Base-by-base conservation (phyloP, 164 flowering plant species). In the Saururus chinensis region DNA sequence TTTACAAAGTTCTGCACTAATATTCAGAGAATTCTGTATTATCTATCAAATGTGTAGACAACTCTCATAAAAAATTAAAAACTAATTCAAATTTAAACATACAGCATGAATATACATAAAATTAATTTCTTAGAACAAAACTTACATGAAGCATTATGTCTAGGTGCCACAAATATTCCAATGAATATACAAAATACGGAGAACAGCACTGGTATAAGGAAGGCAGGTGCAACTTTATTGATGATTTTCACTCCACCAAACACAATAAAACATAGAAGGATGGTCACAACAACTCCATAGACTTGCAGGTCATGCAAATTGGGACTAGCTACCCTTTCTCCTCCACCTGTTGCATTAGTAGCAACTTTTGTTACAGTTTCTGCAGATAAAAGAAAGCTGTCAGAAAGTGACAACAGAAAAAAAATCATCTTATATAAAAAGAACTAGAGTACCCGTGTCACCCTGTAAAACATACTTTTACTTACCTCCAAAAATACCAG, bases 181-280 rank as follows among this genome's bases (percentile, higher is more conserved):
- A 82, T 57, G 67, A 83, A 87, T 73, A 95, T 95, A 85, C 93
- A 95, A 64, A 86, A 73, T 49, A 95, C 22, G 16, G 99, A 95
- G 74, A 95, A 74, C 37, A 91, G 53, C 61, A 91, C 99, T 25
- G 99, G 96, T 65, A 95, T 64, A 40, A 95, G 91, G 72, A 95
- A 95, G 65, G 97, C 90, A 59, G 97, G 99, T 21, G 99, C 99
- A 69, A 95, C 99, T 55, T 92, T 82, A 66, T 91, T 95, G 73
- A 95, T 95, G 73, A 95, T 89, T 75, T 91, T 91, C 66, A 95
- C 97, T 37, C 99, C 99, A 66, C 99, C 99, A 79, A 95, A 95
- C 56, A 95, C 99, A 63, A 95, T 89, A 74, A 95, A 89, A 71
- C 89, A 84, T 26, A 95, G 75, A 69, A 91, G 57, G 66, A 95